phyloP scores from a whole-genome alignment of 2,329 filamentous ascomycete species.

The Botrytis squamosa region DNA sequence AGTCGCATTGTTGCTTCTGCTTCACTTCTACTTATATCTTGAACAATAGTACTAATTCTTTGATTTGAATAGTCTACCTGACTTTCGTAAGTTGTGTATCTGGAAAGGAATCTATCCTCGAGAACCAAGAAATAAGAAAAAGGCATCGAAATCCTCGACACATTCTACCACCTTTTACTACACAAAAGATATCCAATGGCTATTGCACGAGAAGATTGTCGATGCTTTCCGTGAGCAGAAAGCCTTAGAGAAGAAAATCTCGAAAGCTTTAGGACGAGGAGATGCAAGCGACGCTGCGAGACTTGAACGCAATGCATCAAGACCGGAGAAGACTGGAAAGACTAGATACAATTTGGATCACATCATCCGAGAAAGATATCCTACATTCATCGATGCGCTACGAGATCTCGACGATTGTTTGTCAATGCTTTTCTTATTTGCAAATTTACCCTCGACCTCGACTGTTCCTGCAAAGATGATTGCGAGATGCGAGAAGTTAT shows the following conservation, averaged over 20 bases:
- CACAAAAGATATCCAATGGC: constrained; percentile 95
- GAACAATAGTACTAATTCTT: not conserved
- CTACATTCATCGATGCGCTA: constrained; percentile 91
- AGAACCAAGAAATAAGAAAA: constrained; percentile 95
- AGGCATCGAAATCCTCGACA: constrained; percentile 87
- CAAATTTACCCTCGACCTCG: constrained; percentile 86
- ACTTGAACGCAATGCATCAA: constrained; percentile 79
- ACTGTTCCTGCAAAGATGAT: constrained; percentile 94
- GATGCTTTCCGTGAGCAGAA: constrained; percentile 97
- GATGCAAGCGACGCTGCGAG: constrained; percentile 86
- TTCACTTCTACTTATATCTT: not conserved
- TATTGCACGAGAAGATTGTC: constrained; percentile 92
- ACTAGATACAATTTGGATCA: constrained; percentile 91
- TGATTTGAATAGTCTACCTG: constrained; percentile 67
- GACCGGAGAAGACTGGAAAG: constrained; percentile 87
- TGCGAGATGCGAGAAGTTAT: constrained; percentile 87
- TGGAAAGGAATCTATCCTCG: constrained; percentile 99
- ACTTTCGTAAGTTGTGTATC: constrained; percentile 97
- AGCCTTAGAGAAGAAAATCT: constrained; percentile 95
- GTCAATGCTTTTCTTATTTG: constrained; percentile 96
- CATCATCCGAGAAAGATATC: constrained; percentile 96
- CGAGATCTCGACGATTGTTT: constrained; percentile 95
- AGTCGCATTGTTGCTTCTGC: not conserved
- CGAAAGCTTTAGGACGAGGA: constrained; percentile 83
- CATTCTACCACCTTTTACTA: constrained; percentile 90